Base-by-base conservation (phyloP, 108 stramenopile species). In the Fragilaria radians region DNA sequence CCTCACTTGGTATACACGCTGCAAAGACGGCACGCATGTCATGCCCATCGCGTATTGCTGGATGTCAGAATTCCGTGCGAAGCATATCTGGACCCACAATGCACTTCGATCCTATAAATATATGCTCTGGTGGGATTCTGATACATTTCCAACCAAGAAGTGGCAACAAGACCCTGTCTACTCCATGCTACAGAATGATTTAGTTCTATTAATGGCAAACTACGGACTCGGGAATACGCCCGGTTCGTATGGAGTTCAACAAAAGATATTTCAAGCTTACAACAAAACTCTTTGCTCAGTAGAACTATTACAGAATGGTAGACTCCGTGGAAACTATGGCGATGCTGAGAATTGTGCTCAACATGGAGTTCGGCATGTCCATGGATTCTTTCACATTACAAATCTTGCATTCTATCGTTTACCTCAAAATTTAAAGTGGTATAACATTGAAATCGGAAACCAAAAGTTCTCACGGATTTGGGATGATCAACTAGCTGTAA, bases 401-500 rank as follows among this genome's bases (percentile, higher is more conserved):
- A 66, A 73, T 57, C 34, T 80, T 7, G 74, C 76, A 45, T 76
- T 76, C 55, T 80, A 66, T 60, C 61, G 80, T 34, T 56, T 48
- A 22, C 28, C 42, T 17, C 52, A 25, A 4, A 58, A 66, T 0
- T 27, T 64, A 17, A 52, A 45, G 30, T 61, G 62, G 65, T n/a
- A 32, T 4, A 28, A 64, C 22, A 58, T 29, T 22, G 54, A 71
- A 72, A 69, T 73, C 54, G 64, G 72, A 3, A 67, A 76, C 34
- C 56, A 72, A 21, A 61, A 62, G 19, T 69, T 80, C 17, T 56
- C 58, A 23, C 66, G 79, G 1, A 11, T 59, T 49, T 76, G 34
- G 24, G 74, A 76, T 59, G 79, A 80, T 63, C 79, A 80, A 54
- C 18, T 76, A 0, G 75, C 75, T 2, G 74, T 80, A 4, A 80